Percentiles rank a stretch among this genome's conserved stretches.
Conservation (phyloP, 768 basidiomycete species). For the Coprinopsis marcescibilis region DNA sequence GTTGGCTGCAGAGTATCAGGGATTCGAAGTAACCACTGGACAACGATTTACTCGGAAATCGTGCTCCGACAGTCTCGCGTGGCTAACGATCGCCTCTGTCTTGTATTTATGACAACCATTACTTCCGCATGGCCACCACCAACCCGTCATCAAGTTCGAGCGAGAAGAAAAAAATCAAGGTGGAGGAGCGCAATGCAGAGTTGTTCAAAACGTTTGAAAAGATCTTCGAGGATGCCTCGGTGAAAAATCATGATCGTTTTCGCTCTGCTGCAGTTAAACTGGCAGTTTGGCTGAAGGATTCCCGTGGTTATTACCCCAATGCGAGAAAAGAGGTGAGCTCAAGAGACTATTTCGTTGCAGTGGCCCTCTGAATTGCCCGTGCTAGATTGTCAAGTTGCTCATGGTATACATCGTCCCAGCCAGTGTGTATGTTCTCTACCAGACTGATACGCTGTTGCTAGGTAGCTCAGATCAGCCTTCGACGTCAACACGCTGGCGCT, state of each 20-base stretch:
- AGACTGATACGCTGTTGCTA: constrained; percentile 14
- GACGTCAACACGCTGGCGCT: constrained; percentile 20
- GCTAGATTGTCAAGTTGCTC: constrained; percentile 45
- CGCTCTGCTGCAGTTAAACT: constrained; percentile 30
- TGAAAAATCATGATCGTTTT: constrained; percentile 18
- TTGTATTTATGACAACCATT: too few relatives aligned
- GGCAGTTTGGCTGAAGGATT: constrained; percentile 37
- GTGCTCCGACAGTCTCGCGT: too few relatives aligned
- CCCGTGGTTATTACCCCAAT: constrained; percentile 46
- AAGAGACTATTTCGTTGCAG: not conserved
- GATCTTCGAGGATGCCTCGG: constrained; percentile 7
- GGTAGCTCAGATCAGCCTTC: constrained; percentile 34
- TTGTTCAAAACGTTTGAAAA: not conserved
- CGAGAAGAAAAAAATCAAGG: not conserved
- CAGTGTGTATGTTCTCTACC: not conserved
- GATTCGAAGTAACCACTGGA: too few relatives aligned
- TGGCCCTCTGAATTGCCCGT: constrained; percentile 1
- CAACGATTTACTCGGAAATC: too few relatives aligned
- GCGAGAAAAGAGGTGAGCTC: constrained; percentile 47
- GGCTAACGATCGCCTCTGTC: too few relatives aligned
- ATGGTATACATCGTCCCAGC: constrained; percentile 26
- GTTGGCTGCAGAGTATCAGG: too few relatives aligned
- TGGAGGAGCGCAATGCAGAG: not conserved
- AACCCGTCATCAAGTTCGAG: not conserved
- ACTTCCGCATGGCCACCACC: not conserved